Evolutionary conservation across 371 early-diverging fungal species (phyloP).

Genomic region (Conidiobolus coronatus): DNA sequence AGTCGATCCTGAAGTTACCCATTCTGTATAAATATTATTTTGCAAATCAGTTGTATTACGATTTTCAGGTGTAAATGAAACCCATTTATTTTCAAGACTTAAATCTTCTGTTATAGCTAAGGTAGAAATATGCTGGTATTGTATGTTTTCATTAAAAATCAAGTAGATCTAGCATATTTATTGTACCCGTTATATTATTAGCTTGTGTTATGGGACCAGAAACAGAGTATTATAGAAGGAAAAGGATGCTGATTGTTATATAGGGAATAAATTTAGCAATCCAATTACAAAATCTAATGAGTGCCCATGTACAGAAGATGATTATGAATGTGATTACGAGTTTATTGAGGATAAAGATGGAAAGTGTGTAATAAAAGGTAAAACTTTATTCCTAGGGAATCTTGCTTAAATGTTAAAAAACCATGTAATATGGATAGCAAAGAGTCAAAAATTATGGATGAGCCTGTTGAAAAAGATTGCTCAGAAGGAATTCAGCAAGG

Average conservation of each 20-base stretch:
- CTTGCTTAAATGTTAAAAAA: conserved; percentile 37
- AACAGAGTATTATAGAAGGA: conserved; percentile 38
- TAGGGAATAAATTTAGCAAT: conserved; percentile 38
- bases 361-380: conserved; percentile 26
- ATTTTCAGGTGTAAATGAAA: too few relatives aligned
- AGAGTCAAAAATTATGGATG: conserved; percentile 26
- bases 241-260: conserved; percentile 50
- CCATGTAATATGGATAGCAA: conserved; percentile 25
- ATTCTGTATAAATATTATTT: too few relatives aligned
- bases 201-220: conserved; percentile 83
- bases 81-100: too few relatives aligned
- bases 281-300: conserved; percentile 20
- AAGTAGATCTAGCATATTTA: too few relatives aligned
- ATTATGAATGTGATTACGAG: conserved; percentile 84
- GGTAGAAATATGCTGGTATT: too few relatives aligned
- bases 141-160: too few relatives aligned
- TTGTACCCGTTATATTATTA: too few relatives aligned
- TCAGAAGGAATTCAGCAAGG: too few relatives aligned
- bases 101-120: too few relatives aligned
- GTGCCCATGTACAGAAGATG: conserved; percentile 59
- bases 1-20: too few relatives aligned
- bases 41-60: too few relatives aligned
- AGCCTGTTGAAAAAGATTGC: conserved; percentile 33
- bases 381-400: conserved; percentile 21
- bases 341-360: conserved; percentile 31